Conservation (phyloP, 192 early-diverging fungal genomes). For the Coemansia erecta region DNA sequence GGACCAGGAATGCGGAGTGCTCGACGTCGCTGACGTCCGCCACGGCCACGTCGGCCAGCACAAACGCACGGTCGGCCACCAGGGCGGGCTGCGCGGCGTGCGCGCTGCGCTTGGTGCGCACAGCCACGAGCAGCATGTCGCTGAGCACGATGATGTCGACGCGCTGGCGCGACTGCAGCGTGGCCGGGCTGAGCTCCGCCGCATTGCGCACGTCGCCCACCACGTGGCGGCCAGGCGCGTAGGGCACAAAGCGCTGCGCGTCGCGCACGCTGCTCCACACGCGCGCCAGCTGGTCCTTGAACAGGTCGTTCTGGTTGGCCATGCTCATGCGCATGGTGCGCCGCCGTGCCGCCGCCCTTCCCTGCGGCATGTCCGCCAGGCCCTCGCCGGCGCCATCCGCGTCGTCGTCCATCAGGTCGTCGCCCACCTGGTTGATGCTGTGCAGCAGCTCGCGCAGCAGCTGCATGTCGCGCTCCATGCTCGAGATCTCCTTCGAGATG, state of each 20-base stretch:
- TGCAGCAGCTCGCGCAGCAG: slow-evolving; percentile 58
- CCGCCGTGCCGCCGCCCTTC: slow-evolving; percentile 21
- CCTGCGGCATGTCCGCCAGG: slow-evolving; percentile 7
- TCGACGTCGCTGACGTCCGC: slow-evolving; percentile 81
- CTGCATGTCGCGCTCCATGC: slow-evolving; percentile 71
- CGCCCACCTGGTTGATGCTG: slow-evolving; percentile 61
- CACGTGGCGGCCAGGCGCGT: slow-evolving; percentile 67
- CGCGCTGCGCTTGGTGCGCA: slow-evolving; percentile 72
- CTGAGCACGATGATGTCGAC: slow-evolving; percentile 82
- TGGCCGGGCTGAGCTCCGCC: slow-evolving; percentile 76
- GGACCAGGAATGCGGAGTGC: slow-evolving; percentile 77
- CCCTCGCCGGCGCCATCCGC: slow-evolving; percentile 28
- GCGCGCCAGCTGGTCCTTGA: slow-evolving; percentile 51
- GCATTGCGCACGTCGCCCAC: slow-evolving; percentile 71
- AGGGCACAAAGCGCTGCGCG: slow-evolving; percentile 64
- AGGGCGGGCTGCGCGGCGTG: slow-evolving; percentile 61
- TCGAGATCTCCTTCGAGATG: slow-evolving; percentile 76
- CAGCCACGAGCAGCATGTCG: slow-evolving; percentile 79
- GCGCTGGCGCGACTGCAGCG: slow-evolving; percentile 68
- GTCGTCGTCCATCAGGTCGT: slow-evolving; percentile 53
- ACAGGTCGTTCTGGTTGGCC: slow-evolving; percentile 54
- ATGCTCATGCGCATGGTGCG: slow-evolving; percentile 55
- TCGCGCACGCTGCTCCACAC: slow-evolving; percentile 51
- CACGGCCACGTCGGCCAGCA: slow-evolving; percentile 72
- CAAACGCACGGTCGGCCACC: slow-evolving; percentile 80